These are phyloP conservation scores for Solanum commersonii DNA, from an alignment of 257 asterid species.

Conservation along the genomic window DNA sequence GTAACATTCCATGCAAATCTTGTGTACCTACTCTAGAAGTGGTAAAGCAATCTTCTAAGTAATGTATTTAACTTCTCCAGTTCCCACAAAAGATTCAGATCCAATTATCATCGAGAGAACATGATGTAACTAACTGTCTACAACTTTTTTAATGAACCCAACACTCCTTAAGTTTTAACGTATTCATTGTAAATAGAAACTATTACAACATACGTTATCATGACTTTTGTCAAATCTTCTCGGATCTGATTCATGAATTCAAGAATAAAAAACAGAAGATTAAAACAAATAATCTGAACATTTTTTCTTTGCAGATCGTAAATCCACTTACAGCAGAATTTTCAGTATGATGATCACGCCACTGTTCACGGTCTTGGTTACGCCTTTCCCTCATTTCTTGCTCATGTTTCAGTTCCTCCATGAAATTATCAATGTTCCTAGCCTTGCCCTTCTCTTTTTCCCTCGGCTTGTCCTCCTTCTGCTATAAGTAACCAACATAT, in stretches of 20 bases:
- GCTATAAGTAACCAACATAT: slow-evolving; percentile 12
- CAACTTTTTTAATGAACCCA: not conserved
- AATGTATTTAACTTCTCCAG: not conserved
- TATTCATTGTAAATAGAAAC: not conserved
- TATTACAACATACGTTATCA: not conserved
- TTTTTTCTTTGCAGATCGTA: not conserved
- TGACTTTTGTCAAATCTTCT: not conserved
- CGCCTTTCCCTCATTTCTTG: slow-evolving; percentile 91
- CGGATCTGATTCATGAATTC: not conserved
- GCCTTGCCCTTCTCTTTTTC: slow-evolving; percentile 80
- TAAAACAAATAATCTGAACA: not conserved
- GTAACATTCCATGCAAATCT: not conserved
- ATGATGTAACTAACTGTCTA: not conserved
- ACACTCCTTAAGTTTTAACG: not conserved
- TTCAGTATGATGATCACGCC: slow-evolving; percentile 75
- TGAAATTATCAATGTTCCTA: slow-evolving; percentile 81
- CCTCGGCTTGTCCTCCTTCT: slow-evolving; percentile 71
- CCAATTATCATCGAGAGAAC: not conserved
- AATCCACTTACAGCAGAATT: slow-evolving; percentile 46
- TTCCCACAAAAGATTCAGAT: not conserved
- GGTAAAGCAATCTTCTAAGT: not conserved
- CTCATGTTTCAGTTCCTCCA: slow-evolving; percentile 95
- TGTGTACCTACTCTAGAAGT: not conserved
- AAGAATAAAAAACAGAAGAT: not conserved
- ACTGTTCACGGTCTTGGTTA: slow-evolving; percentile 76